Evolutionary conservation across 768 basidiomycete species (phyloP).

Genomic region (Leccinum longicurvipes): DNA sequence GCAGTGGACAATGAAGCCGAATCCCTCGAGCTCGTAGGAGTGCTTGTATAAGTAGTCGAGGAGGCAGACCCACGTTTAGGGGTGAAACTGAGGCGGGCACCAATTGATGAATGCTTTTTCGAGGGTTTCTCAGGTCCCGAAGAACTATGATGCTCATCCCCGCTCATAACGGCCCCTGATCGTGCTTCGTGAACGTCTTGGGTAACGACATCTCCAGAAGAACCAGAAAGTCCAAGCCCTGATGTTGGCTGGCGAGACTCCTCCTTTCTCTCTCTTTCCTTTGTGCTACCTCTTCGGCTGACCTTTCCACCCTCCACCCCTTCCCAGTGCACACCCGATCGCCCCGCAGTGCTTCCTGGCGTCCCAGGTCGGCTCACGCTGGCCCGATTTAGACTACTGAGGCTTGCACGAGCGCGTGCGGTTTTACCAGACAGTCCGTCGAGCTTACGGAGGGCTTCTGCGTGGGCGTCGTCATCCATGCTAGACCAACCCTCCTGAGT

Average conservation of each 20-base stretch:
- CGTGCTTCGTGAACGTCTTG: conserved; percentile 42
- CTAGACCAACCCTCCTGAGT: conserved; percentile 90
- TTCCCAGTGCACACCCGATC: conserved; percentile 66
- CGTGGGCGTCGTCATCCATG: conserved; percentile 84
- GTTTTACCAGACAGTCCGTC: conserved; percentile 83
- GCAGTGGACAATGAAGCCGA: conserved; percentile 78
- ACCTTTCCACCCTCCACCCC: conserved; percentile 46
- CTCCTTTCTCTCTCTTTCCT: conserved; percentile 47
- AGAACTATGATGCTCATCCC: conserved; percentile 53
- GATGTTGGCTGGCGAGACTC: conserved; percentile 24
- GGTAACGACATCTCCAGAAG: conserved; percentile 31
- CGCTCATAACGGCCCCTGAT: conserved; percentile 45
- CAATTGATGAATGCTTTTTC: conserved; percentile 57
- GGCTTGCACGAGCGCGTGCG: conserved; percentile 72
- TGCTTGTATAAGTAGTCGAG: conserved; percentile 81
- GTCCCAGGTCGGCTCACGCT: conserved; percentile 72
- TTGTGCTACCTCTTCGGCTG: conserved; percentile 37
- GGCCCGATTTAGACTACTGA: conserved; percentile 66
- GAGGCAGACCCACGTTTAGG: conserved; percentile 87
- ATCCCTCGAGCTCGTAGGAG: conserved; percentile 81
- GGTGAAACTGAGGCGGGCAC: conserved; percentile 71
- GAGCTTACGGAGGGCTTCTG: conserved; percentile 86
- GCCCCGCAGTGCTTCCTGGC: conserved; percentile 56
- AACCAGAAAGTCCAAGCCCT: conserved; percentile 35
- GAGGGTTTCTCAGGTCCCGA: conserved; percentile 58